Evolutionary conservation across 805 yeast species (phyloP).

Genomic region (Blastobotrys chiropterorum): DNA sequence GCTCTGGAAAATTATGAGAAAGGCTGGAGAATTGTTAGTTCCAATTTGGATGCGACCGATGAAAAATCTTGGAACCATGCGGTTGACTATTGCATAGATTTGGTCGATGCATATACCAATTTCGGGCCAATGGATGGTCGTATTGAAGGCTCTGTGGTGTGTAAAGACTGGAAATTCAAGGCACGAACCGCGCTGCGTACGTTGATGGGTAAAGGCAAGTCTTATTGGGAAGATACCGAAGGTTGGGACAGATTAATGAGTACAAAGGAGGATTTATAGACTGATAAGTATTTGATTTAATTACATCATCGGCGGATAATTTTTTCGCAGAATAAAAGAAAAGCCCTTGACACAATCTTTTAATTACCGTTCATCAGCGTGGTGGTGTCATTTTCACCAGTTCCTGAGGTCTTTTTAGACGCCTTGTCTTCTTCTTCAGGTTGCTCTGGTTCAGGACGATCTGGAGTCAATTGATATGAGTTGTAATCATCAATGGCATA

Average conservation of each 20-base stretch:
- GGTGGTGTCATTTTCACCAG: slow-evolving; percentile 1
- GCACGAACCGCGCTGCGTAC: slow-evolving; percentile 67
- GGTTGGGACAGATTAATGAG: slow-evolving; percentile 66
- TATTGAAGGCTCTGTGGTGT: slow-evolving; percentile 77
- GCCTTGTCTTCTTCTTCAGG: slow-evolving; percentile 4
- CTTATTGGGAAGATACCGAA: slow-evolving; percentile 70
- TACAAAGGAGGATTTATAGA: slow-evolving; percentile 39
- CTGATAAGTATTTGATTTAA: background rate
- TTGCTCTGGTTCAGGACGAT: slow-evolving; percentile 8
- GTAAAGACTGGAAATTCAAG: slow-evolving; percentile 88
- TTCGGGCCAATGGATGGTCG: slow-evolving; percentile 61
- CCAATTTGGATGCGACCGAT: slow-evolving; percentile 54
- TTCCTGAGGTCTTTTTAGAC: slow-evolving; percentile 9
- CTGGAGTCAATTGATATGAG: slow-evolving; percentile 11
- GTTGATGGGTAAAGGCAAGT: slow-evolving; percentile 70
- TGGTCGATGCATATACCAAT: slow-evolving; percentile 80
- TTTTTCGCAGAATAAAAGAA: too few relatives aligned
- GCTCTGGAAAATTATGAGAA: slow-evolving; percentile 81
- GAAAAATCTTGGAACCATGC: slow-evolving; percentile 70
- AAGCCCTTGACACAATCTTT: too few relatives aligned
- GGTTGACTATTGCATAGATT: slow-evolving; percentile 68
- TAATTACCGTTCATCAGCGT: background rate
- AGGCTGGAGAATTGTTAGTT: slow-evolving; percentile 69
- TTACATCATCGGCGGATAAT: background rate
- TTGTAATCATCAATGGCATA: slow-evolving; percentile 19